Conservation (phyloP, 2,329 filamentous ascomycete genomes). For the Coniochaeta sp. region DNA sequence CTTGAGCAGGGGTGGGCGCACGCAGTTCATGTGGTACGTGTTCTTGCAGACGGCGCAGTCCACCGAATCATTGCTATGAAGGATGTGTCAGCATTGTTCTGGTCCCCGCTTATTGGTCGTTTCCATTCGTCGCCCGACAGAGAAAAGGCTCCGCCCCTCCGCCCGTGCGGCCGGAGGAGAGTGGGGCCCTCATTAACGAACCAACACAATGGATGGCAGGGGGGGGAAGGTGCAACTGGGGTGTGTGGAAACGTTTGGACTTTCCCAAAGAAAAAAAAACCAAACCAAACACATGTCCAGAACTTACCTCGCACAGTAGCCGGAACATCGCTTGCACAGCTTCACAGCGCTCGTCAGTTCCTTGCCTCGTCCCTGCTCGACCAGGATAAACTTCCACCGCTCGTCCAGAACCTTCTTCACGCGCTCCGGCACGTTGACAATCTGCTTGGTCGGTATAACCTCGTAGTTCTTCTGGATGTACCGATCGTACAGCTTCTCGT, state of each 20-base stretch:
- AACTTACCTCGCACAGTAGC: conserved; percentile 80
- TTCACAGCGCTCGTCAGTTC: conserved; percentile 95
- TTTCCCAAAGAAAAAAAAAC: conserved; percentile 3
- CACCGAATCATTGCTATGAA: conserved; percentile 76
- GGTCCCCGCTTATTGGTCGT: conserved; percentile 6
- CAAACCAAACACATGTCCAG: neutral
- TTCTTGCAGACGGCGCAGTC: conserved; percentile 92
- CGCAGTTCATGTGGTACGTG: conserved; percentile 98
- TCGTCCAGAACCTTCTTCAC: conserved; percentile 96
- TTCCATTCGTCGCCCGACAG: conserved; percentile 1
- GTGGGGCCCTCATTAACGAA: conserved; percentile 3
- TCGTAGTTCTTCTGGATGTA: conserved; percentile 99
- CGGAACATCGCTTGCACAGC: conserved; percentile 84
- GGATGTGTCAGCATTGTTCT: conserved; percentile 20
- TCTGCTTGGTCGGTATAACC: conserved; percentile 81
- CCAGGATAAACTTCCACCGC: conserved; percentile 91
- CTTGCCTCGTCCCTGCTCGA: conserved; percentile 89
- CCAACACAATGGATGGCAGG: neutral
- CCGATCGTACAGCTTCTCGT: conserved; percentile 92
- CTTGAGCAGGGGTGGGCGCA: conserved; percentile 83
- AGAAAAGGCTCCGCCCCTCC: neutral
- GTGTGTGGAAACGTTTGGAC: conserved; percentile 3
- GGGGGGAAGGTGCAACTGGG: neutral
- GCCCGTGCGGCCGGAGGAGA: conserved; percentile 2
- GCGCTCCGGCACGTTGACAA: conserved; percentile 92